Evolutionary conservation across 768 basidiomycete genomes (phyloP).

Genomic region (Xerocomus brunneocitrinus): DNA sequence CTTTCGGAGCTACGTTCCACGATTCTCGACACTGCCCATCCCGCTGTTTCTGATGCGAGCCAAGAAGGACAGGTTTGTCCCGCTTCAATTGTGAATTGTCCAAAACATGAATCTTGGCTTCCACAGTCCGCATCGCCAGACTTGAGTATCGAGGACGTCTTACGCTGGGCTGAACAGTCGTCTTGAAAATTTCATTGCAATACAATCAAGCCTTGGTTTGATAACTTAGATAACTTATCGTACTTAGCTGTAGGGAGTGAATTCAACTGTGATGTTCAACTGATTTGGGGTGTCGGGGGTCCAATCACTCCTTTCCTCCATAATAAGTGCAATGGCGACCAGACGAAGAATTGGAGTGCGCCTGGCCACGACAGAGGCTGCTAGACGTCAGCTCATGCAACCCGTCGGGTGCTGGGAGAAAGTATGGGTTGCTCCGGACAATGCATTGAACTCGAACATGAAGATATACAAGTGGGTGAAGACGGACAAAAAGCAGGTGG

Average conservation of each 20-base stretch:
- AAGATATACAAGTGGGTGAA: constrained; percentile 77
- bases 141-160: constrained; percentile 37
- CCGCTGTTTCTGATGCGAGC: not conserved
- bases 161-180: constrained; percentile 56
- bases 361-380: constrained; percentile 72
- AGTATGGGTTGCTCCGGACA: constrained; percentile 60
- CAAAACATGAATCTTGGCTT: not conserved
- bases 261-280: no score
- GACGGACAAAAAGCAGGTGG: constrained; percentile 72
- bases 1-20: constrained; percentile 48
- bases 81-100: not conserved
- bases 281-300: constrained; percentile 17
- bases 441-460: constrained; percentile 51
- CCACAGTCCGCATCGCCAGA: constrained; percentile 7
- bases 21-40: constrained; percentile 13
- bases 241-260: not conserved
- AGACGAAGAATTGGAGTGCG: constrained; percentile 75
- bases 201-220: not conserved
- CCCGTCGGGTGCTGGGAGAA: constrained; percentile 88
- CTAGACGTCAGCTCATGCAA: constrained; percentile 81
- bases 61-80: constrained; percentile 19
- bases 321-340: constrained; percentile 50
- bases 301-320: not conserved
- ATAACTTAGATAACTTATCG: not conserved
- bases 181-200: constrained; percentile 6